Conservation (phyloP, 306 rosid species). For the Quercus ilex region DNA sequence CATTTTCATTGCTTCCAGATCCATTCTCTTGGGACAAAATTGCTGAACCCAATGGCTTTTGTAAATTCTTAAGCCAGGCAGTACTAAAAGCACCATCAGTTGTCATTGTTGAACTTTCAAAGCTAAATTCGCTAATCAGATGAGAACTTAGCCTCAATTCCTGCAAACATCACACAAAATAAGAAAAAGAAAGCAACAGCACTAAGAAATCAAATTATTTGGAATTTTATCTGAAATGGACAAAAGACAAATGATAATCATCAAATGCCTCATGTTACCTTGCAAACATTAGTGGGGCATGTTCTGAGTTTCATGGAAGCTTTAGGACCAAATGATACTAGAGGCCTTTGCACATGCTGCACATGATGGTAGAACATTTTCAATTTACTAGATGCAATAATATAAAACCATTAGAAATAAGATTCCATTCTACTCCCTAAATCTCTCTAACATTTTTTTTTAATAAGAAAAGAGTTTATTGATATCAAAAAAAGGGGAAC, state of each 20-base stretch:
- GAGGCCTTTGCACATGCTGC: conserved; percentile 96
- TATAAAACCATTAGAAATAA: conserved; percentile 3
- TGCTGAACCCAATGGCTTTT: conserved; percentile 66
- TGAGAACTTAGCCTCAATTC: conserved; percentile 86
- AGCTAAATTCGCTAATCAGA: conserved; percentile 70
- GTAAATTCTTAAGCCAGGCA: conserved; percentile 83
- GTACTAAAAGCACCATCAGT: conserved; percentile 85
- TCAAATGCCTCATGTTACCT: conserved; percentile 47
- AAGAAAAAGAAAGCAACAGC: conserved; percentile 15
- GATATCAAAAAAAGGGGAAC: too few relatives aligned
- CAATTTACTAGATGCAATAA: conserved; percentile 4
- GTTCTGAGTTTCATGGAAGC: conserved; percentile 82
- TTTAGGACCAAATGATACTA: conserved; percentile 93
- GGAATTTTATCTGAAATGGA: conserved; percentile 1
- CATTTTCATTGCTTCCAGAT: conserved; percentile 48
- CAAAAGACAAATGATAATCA: conserved; percentile 26
- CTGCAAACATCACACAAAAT: conserved; percentile 37
- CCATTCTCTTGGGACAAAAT: conserved; percentile 63
- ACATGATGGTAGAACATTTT: conserved; percentile 18
- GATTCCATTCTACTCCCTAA: background rate
- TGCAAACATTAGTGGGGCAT: conserved; percentile 73
- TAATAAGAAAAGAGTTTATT: too few relatives aligned
- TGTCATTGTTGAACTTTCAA: conserved; percentile 68
- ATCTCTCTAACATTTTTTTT: background rate
- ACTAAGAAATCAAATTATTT: background rate